Percentiles rank a stretch among this genome's conserved stretches.
Conservation (phyloP, 345 rosid species). For the Salix suchowensis region DNA sequence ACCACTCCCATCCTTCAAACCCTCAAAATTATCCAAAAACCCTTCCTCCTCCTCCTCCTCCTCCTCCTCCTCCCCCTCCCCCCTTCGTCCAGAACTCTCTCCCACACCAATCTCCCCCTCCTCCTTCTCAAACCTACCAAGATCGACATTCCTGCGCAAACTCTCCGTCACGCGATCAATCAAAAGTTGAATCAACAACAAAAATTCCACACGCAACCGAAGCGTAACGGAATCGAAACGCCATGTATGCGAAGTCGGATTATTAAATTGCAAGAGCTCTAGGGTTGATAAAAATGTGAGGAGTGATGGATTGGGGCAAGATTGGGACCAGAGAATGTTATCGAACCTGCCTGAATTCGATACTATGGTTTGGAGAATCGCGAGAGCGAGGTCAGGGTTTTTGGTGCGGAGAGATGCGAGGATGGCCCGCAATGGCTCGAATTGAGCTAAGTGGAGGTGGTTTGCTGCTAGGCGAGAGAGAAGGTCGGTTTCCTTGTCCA, state of each 20-base stretch:
- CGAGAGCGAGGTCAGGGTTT: conserved; percentile 60
- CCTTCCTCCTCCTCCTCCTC: conserved; percentile 19
- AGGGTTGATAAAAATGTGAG: conserved; percentile 62
- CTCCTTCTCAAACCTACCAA: conserved; percentile 33
- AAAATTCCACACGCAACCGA: conserved; percentile 69
- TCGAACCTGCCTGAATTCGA: conserved; percentile 69
- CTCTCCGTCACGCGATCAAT: conserved; percentile 41
- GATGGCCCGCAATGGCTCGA: conserved; percentile 85
- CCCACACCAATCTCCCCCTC: conserved; percentile 17
- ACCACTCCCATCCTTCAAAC: conserved; percentile 34
- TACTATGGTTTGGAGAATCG: conserved; percentile 72
- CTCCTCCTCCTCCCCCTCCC: conserved; percentile 8
- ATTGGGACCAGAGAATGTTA: conserved; percentile 64
- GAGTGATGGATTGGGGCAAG: conserved; percentile 75
- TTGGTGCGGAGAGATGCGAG: conserved; percentile 66
- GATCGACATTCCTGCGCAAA: conserved; percentile 28
- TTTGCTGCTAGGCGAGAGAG: conserved; percentile 83
- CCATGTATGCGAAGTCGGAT: conserved; percentile 58
- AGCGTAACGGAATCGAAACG: conserved; percentile 60
- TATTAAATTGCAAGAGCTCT: conserved; percentile 56
- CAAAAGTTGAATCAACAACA: conserved; percentile 62
- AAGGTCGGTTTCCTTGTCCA: conserved; percentile 79
- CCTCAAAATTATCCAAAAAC: conserved; percentile 57
- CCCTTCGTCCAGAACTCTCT: conserved; percentile 10
- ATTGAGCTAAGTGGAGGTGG: conserved; percentile 82